phyloP scores from a whole-genome alignment of 1,284 basidiomycete genomes.

The Irpex rosettiformis region DNA sequence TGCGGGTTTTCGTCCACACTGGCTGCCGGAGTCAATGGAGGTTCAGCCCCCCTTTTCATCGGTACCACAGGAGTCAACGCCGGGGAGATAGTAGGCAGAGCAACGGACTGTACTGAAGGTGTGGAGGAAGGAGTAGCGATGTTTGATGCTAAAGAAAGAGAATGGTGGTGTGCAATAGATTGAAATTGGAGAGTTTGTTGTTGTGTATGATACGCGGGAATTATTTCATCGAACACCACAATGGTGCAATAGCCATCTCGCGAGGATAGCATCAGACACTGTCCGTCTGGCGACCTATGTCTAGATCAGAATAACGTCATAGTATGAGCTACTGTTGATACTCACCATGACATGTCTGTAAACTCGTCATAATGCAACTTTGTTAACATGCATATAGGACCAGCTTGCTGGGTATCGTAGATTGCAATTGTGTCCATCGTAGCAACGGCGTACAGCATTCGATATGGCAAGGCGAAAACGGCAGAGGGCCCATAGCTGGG shows the following conservation, averaged over 20 bases:
- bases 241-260: conserved; percentile 98
- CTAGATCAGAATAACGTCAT: not conserved
- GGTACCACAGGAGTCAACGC: conserved; percentile 43
- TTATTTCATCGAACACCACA: conserved; percentile 87
- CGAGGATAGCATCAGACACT: conserved; percentile 87
- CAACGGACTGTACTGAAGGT: conserved; percentile 35
- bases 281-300: conserved; percentile 90
- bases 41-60: conserved; percentile 44
- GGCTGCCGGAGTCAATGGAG: conserved; percentile 48
- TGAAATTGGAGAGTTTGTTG: conserved; percentile 85
- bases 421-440: conserved; percentile 96
- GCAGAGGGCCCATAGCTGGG: conserved; percentile 40
- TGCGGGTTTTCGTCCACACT: conserved; percentile 38
- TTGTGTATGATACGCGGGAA: conserved; percentile 82
- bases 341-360: conserved; percentile 94
- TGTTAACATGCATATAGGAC: conserved; percentile 85
- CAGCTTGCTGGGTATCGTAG: conserved; percentile 96
- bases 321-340: conserved; percentile 17
- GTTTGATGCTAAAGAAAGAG: conserved; percentile 50
- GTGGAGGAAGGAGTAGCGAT: conserved; percentile 34
- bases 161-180: conserved; percentile 82
- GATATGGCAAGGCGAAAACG: conserved; percentile 88
- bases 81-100: conserved; percentile 33
- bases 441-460: conserved; percentile 94
- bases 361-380: conserved; percentile 98